A percentile compares a stretch with the other conserved stretches of the same genome.
Conservation (phyloP, 768 basidiomycete genomes). For the Amyloporia xantha region DNA sequence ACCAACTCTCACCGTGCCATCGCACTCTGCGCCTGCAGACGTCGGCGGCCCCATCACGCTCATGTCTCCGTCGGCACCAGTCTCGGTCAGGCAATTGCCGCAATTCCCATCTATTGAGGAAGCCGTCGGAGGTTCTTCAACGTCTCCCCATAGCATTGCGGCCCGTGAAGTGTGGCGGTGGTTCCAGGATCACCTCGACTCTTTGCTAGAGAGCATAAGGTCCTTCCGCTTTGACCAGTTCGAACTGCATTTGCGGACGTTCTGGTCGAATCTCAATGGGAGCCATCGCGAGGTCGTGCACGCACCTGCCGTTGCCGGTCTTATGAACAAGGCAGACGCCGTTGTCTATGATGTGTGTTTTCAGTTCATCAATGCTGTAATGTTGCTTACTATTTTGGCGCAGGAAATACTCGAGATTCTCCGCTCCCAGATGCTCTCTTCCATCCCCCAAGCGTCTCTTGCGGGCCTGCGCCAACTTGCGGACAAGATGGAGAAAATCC, state of each 20-base stretch:
- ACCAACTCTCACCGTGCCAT: conserved; percentile 42
- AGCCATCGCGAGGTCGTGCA: conserved; percentile 84
- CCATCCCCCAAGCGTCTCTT: conserved; percentile 61
- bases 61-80: conserved; percentile 37
- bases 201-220: conserved; percentile 70
- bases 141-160: conserved; percentile 70
- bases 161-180: conserved; percentile 87
- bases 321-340: conserved; percentile 88
- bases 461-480: conserved; percentile 74
- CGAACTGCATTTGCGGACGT: conserved; percentile 78
- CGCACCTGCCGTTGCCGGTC: conserved; percentile 78
- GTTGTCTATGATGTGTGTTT: conserved; percentile 75
- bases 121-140: conserved; percentile 66
- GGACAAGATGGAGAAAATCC: conserved; percentile 87
- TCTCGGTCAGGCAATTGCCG: conserved; percentile 70
- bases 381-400: conserved; percentile 13
- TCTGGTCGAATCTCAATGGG: conserved; percentile 73
- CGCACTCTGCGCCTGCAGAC: conserved; percentile 42
- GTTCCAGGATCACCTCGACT: conserved; percentile 89
- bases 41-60: conserved; percentile 38
- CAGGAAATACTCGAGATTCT: conserved; percentile 86
- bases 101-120: conserved; percentile 86
- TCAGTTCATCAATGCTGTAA: not conserved
- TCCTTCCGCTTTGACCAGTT: conserved; percentile 84
- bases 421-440: conserved; percentile 77